Conservation (phyloP, 164 flowering plant genomes). For the Cinnamomum micranthum region DNA sequence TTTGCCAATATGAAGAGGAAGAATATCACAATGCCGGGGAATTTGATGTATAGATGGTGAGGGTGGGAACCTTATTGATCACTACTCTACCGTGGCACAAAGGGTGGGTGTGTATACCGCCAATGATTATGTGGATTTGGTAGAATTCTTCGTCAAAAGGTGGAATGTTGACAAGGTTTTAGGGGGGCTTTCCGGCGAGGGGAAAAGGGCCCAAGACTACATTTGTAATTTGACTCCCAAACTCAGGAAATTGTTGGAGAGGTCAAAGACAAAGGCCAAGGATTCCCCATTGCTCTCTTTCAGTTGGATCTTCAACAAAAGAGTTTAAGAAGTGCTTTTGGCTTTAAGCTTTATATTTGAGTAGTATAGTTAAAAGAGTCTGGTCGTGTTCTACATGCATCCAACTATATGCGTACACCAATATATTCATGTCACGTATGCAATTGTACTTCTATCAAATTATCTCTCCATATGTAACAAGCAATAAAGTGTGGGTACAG, state of each 20-base stretch:
- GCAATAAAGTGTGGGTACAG: no score
- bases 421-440: no score
- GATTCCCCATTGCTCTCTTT: constrained; percentile 12
- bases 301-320: constrained; percentile 18
- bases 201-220: constrained; percentile 18
- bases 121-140: constrained; percentile 5
- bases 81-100: constrained; percentile 19
- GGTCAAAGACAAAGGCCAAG: constrained; percentile 9
- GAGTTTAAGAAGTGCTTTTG: not conserved
- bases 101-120: constrained; percentile 18
- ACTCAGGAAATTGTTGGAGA: constrained; percentile 15
- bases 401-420: no score
- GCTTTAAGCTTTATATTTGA: no score
- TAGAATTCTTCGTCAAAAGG: constrained; percentile 15
- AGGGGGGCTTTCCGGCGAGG: constrained; percentile 16
- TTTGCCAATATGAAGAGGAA: constrained; percentile 25
- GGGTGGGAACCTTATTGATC: constrained; percentile 16
- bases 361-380: no score
- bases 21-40: constrained; percentile 23
- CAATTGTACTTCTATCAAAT: no score
- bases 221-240: constrained; percentile 13
- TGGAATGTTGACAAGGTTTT: constrained; percentile 21
- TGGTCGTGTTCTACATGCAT: no score
- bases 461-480: no score
- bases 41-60: constrained; percentile 21